Evolutionary conservation across 805 yeast genomes (phyloP).

Genomic region (Nematodospora valgi): DNA sequence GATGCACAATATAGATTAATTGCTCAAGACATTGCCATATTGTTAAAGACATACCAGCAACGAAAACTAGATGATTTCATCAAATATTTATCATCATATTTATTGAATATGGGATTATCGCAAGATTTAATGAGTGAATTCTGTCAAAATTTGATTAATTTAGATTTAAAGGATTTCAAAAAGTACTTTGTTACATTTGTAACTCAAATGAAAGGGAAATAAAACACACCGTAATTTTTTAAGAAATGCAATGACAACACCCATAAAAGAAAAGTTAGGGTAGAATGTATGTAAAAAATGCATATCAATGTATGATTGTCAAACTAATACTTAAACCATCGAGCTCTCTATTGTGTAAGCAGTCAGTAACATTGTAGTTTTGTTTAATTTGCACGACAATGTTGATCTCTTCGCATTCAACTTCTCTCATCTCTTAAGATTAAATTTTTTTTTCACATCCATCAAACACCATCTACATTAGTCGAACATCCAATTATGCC

Average conservation of each 20-base stretch:
- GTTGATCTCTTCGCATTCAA: background rate
- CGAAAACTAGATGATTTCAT: constrained; percentile 40
- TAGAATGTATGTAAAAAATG: constrained; percentile 1
- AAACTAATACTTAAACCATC: too few species aligned
- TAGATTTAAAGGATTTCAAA: constrained; percentile 63
- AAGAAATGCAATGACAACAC: constrained; percentile 1
- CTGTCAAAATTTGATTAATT: constrained; percentile 51
- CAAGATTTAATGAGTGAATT: constrained; percentile 57
- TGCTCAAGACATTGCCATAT: constrained; percentile 68
- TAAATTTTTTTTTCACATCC: constrained; percentile 3
- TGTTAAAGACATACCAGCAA: constrained; percentile 61
- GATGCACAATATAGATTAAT: constrained; percentile 79
- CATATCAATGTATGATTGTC: too few species aligned
- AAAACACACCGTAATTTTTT: too few species aligned
- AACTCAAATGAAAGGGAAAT: constrained; percentile 28
- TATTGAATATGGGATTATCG: constrained; percentile 58
- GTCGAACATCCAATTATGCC: constrained; percentile 9
- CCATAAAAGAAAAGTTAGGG: background rate
- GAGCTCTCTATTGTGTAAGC: too few species aligned
- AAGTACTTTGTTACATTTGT: constrained; percentile 57
- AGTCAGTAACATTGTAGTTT: too few species aligned
- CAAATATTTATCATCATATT: constrained; percentile 46
- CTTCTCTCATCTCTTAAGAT: background rate
- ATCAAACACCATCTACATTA: background rate
- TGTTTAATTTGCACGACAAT: too few species aligned